Conservation (phyloP, 2,329 filamentous ascomycete species). For the Fusarium tuaranense region DNA sequence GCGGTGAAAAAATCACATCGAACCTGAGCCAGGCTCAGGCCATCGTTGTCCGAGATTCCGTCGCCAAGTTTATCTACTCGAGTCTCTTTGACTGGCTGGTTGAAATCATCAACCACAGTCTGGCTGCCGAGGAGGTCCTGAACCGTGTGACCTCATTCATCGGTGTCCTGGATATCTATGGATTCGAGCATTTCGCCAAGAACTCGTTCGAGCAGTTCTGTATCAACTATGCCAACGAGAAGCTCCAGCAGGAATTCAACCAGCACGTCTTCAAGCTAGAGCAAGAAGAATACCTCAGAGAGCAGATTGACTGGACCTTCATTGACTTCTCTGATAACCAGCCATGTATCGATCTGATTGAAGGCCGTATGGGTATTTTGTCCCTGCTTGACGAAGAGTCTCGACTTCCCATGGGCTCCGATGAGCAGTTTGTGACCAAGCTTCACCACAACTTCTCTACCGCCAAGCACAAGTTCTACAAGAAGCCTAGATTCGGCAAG, state of each 20-base stretch:
- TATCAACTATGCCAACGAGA: slow-evolving; percentile 99
- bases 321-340: slow-evolving; percentile 99
- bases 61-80: slow-evolving; percentile 98
- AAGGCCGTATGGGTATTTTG: slow-evolving; percentile 94
- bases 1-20: slow-evolving; percentile 97
- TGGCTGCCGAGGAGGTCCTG: slow-evolving; percentile 90
- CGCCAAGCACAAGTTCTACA: slow-evolving; percentile 97
- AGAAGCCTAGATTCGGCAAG: slow-evolving; percentile 98
- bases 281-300: slow-evolving; percentile 95
- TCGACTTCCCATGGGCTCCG: slow-evolving; percentile 94
- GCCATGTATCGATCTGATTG: slow-evolving; percentile 97
- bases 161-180: slow-evolving; percentile 98
- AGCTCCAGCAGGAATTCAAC: slow-evolving; percentile 99
- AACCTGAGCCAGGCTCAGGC: slow-evolving; percentile 95
- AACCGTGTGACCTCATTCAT: slow-evolving; percentile 90
- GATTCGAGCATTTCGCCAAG: slow-evolving; percentile 99
- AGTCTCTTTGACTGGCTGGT: slow-evolving; percentile 99
- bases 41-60: slow-evolving; percentile 93
- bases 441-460: slow-evolving; percentile 91
- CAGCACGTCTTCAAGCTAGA: slow-evolving; percentile 99
- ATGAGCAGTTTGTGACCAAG: slow-evolving; percentile 97
- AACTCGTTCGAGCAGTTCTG: slow-evolving; percentile 99
- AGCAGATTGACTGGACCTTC: slow-evolving; percentile 99
- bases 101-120: slow-evolving; percentile 91
- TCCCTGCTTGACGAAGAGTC: slow-evolving; percentile 97